Percentiles rank a stretch among this genome's conserved stretches.
Evolutionary conservation across 2,329 filamentous ascomycete genomes (phyloP).

Genomic region (Fusarium pseudograminearum): DNA sequence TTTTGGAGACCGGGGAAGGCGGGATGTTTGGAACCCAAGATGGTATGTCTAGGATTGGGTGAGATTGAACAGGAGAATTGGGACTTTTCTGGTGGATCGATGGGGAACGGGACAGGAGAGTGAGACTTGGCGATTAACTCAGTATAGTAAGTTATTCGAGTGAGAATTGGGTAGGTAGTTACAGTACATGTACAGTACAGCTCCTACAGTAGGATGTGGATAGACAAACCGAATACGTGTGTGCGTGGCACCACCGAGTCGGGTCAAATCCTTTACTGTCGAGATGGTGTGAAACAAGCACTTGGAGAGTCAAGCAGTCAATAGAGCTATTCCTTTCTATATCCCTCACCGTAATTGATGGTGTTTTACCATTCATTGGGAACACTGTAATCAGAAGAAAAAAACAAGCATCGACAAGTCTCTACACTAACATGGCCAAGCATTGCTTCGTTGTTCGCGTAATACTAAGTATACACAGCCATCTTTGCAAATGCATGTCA

Average conservation of each 20-base stretch:
- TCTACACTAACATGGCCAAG: slow-evolving; percentile 5
- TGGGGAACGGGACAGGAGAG: slow-evolving; percentile 3
- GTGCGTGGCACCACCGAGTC: slow-evolving; percentile 37
- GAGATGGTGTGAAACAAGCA: slow-evolving; percentile 38
- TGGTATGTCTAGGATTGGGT: slow-evolving; percentile 14
- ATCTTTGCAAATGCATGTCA: slow-evolving; percentile 36
- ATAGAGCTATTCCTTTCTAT: slow-evolving; percentile 17
- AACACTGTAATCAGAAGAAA: neutral
- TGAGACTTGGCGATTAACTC: slow-evolving; percentile 24
- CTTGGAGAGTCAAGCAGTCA: slow-evolving; percentile 13
- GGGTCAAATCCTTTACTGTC: slow-evolving; percentile 24
- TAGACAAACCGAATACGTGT: slow-evolving; percentile 29
- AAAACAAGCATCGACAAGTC: slow-evolving; percentile 20
- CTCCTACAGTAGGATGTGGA: slow-evolving; percentile 10
- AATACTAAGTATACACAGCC: slow-evolving; percentile 27
- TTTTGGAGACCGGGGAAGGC: slow-evolving; percentile 38
- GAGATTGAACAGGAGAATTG: slow-evolving; percentile 12
- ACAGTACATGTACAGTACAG: neutral
- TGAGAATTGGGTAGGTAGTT: slow-evolving; percentile 3
- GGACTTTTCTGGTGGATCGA: slow-evolving; percentile 22
- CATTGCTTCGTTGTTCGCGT: slow-evolving; percentile 5
- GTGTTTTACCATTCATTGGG: neutral
- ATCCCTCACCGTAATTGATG: neutral
- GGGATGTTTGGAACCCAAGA: slow-evolving; percentile 28
- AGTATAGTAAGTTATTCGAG: slow-evolving; percentile 20